Percentiles rank a stretch among this genome's conserved stretches.
Conservation (phyloP, 257 asterid species). For the Lithospermum erythrorhizon region DNA sequence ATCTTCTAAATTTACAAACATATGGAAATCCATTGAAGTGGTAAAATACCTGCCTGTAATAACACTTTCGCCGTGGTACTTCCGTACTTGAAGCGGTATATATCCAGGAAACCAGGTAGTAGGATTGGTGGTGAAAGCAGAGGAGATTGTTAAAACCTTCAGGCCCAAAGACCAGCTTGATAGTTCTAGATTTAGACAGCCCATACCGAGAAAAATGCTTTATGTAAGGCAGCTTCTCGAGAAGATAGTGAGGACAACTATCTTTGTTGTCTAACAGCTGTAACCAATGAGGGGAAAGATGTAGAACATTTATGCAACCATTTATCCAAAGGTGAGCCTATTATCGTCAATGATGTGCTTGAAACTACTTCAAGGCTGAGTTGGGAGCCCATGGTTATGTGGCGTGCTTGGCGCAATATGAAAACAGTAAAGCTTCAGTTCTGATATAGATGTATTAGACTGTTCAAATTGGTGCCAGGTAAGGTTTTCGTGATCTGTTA, state of each 20-base stretch:
- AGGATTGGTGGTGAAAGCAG: constrained; percentile 35
- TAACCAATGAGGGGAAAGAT: constrained; percentile 37
- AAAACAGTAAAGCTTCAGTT: constrained; percentile 22
- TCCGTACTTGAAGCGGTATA: too few relatives aligned
- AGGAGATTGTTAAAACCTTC: constrained; percentile 20
- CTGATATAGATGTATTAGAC: constrained; percentile 50
- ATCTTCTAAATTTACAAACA: too few relatives aligned
- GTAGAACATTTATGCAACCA: constrained; percentile 66
- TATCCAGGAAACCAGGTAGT: constrained; percentile 32
- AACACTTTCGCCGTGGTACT: too few relatives aligned
- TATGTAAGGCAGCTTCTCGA: constrained; percentile 58
- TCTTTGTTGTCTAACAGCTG: constrained; percentile 53
- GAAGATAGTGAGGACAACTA: constrained; percentile 41
- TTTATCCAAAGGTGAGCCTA: constrained; percentile 81
- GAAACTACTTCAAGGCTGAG: constrained; percentile 79
- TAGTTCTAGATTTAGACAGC: constrained; percentile 10
- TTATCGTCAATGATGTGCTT: constrained; percentile 65
- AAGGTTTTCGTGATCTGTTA: background rate
- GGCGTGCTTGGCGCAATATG: constrained; percentile 79
- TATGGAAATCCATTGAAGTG: too few relatives aligned
- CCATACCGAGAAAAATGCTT: constrained; percentile 16
- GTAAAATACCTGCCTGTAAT: too few relatives aligned
- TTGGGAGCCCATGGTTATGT: constrained; percentile 99
- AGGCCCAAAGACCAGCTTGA: constrained; percentile 11
- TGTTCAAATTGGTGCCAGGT: constrained; percentile 90